Percentiles rank a stretch among this genome's conserved stretches.
Evolutionary conservation across 2,329 filamentous ascomycete species (phyloP).

Genomic region (Cytospora piceae): DNA sequence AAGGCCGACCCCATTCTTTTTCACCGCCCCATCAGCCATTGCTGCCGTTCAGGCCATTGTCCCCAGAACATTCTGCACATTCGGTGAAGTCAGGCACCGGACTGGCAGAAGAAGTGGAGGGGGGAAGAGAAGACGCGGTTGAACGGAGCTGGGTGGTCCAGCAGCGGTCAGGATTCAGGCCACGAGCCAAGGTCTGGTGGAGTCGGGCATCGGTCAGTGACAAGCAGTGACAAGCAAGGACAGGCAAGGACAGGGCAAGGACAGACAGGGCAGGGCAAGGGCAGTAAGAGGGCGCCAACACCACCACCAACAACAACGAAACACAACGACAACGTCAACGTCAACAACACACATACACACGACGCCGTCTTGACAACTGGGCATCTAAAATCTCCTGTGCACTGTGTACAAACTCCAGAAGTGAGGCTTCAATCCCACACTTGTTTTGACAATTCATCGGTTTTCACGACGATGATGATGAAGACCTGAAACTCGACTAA

Average conservation of each 20-base stretch:
- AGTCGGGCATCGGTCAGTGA: constrained; percentile 8
- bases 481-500: constrained; percentile 5
- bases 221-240: background rate
- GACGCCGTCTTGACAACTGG: background rate
- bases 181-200: constrained; percentile 10
- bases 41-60: constrained; percentile 7
- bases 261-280: background rate
- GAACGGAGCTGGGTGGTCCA: constrained; percentile 17
- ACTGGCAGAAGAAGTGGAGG: constrained; percentile 5
- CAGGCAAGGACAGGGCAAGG: background rate
- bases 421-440: constrained; percentile 1
- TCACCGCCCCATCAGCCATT: constrained; percentile 25
- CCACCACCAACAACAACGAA: constrained; percentile 8
- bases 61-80: constrained; percentile 17
- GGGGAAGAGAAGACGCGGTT: constrained; percentile 7
- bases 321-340: constrained; percentile 7
- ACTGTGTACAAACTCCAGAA: background rate
- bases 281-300: constrained; percentile 2
- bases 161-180: constrained; percentile 23
- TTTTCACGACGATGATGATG: background rate
- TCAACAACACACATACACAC: too few species aligned
- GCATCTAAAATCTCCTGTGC: background rate
- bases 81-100: constrained; percentile 19
- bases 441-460: background rate
- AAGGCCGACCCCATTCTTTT: constrained; percentile 15